Base-by-base conservation (phyloP, 1,284 basidiomycete species). In the Leccinum variabile region DNA sequence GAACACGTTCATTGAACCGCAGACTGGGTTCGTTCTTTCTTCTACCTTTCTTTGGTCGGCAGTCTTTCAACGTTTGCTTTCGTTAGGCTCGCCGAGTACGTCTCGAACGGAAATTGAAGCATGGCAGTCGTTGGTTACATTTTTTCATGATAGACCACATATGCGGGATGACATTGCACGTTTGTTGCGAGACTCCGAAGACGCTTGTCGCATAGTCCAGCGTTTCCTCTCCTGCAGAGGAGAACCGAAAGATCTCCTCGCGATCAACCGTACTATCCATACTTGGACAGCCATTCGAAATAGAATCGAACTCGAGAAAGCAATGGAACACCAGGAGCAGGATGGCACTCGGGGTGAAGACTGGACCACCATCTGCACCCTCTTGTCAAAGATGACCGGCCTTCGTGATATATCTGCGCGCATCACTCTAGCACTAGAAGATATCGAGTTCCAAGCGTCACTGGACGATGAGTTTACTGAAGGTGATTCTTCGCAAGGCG, bases 11-110 rank as follows among this genome's bases (percentile, higher is more conserved):
- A 13, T 82, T 97, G 11, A 76, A 83, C 11, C 81, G 91, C 65
- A 90, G 89, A 85, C 77, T 94, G 49, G 91, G 92, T 93, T 75
- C 71, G 85, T 77, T 30, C 56, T 30, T 63, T 59, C 18, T 37
- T 49, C 59, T 28, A 39, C 25, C 11, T 16, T 62, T 44, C 28
- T 61, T 32, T 50, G 49, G 13, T 63, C 9, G 6, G 16, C 60
- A 65, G 50, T 52, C 33, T 61, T 67, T 41, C 65, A 50, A 63
- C 56, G 46, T 41, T 44, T 39, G 46, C 22, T 60, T 65, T 58
- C 22, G 25, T 46, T 66, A 94, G 92, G 89, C 70, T 90, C 91
- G n/a, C 95, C 95, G 0, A 95, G 92, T 66, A 92, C 91, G 0
- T 90, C 90, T 3, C 75, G 91, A 16, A 61, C 73, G 3, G 86